Conservation (phyloP, 2,329 filamentous ascomycete species). For the Orbilia ellipsospora region DNA sequence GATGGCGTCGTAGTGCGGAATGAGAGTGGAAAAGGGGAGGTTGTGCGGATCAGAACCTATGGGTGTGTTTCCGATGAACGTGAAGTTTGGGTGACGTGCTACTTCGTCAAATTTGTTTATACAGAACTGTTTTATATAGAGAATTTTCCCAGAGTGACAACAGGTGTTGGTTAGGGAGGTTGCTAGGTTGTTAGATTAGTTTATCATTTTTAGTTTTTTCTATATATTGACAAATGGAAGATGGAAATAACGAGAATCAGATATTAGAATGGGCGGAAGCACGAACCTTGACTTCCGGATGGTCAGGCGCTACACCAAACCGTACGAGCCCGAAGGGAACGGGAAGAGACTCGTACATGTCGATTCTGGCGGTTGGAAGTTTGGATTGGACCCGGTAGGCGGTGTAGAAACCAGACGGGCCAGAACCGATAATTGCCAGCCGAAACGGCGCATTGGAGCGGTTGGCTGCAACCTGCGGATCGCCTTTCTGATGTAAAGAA, state of each 20-base stretch:
- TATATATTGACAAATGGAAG: not conserved
- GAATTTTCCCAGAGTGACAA: not conserved
- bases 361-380: conserved; percentile 76
- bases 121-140: conserved; percentile 75
- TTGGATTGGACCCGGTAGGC: conserved; percentile 84
- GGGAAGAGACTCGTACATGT: conserved; percentile 96
- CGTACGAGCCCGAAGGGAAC: conserved; percentile 92
- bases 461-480: conserved; percentile 32
- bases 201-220: conserved; percentile 20
- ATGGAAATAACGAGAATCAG: not conserved
- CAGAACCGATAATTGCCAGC: conserved; percentile 89
- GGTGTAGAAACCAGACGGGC: conserved; percentile 95
- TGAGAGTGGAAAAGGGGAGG: conserved; percentile 75
- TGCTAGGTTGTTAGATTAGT: conserved; percentile 42
- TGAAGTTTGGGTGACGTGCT: conserved; percentile 82
- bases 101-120: conserved; percentile 93
- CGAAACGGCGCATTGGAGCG: conserved; percentile 69
- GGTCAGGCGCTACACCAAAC: conserved; percentile 96
- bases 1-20: conserved; percentile 88
- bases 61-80: conserved; percentile 88
- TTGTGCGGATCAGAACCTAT: conserved; percentile 70
- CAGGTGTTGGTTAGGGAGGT: conserved; percentile 1
- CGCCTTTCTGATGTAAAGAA: conserved; percentile 25
- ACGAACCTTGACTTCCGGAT: conserved; percentile 93
- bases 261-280: not conserved